Conservation (phyloP, 2,329 filamentous ascomycete genomes). For the Lachnellula hyalina region DNA sequence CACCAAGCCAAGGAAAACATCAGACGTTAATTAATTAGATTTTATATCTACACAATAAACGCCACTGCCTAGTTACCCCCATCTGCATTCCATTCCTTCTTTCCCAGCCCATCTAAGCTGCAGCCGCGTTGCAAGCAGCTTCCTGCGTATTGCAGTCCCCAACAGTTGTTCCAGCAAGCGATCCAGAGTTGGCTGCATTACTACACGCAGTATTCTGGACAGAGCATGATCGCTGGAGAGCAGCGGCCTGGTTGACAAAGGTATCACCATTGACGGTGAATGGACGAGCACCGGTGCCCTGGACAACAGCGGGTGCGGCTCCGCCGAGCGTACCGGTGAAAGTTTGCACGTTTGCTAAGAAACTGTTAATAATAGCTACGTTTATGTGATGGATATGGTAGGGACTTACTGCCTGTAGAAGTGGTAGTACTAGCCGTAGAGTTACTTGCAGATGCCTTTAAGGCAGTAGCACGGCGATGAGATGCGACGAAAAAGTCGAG, state of each 20-base stretch:
- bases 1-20: neutral
- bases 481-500: constrained; percentile 37
- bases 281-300: constrained; percentile 44
- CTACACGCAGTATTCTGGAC: constrained; percentile 57
- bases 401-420: constrained; percentile 35
- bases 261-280: constrained; percentile 52
- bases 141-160: constrained; percentile 47
- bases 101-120: neutral
- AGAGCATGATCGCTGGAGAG: constrained; percentile 56
- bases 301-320: constrained; percentile 43
- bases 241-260: constrained; percentile 51
- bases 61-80: neutral
- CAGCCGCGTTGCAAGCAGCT: constrained; percentile 30
- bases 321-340: constrained; percentile 46
- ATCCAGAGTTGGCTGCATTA: constrained; percentile 50
- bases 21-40: neutral
- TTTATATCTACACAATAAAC: neutral
- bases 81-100: no score
- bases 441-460: constrained; percentile 27
- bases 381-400: neutral
- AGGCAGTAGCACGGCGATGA: constrained; percentile 41
- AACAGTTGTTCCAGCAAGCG: constrained; percentile 32
- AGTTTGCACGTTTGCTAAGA: constrained; percentile 34
- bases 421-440: no score
- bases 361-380: constrained; percentile 4